Evolutionary conservation across 306 rosid species (phyloP), one percentile per base, ranked within the genome.

Genomic region (Crotalaria pallida): DNA sequence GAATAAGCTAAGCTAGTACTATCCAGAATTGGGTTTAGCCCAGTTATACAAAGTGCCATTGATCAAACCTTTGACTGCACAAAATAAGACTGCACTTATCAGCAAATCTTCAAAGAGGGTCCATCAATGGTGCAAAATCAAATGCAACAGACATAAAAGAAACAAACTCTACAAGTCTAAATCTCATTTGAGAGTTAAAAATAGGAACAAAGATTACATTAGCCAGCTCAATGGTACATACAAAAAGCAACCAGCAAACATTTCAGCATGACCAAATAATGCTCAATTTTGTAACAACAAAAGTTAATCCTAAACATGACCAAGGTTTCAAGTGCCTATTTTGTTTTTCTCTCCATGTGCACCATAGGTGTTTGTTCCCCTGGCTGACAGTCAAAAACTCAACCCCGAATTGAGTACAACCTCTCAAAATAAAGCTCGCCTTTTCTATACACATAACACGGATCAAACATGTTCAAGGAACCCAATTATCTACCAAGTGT

Each of bases 11-110:
- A 78, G 70, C 79, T 71, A 74, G 29, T 68, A 60, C 77, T 64
- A 55, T 91, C 89, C 53, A 67, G 44, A 74, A 82, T 55, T 29
- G 92, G 83, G 69, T 64, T 77, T 40, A 73, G 69, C 64, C 86
- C 89, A 77, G 81, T 61, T 76, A 87, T 80, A 23, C 75, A 69
- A 15, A 84, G 81, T 55, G 85, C 95, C 98, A 94, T 93, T 60
- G 84, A 74, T 77, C 68, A 75, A 45, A 75, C 79, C 83, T 56
- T 76, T 77, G 78, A 72, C 16, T 53, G 44, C 17, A 52, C 10
- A 66, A 50, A 6, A 22, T 36, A 11, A 26, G 12, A 66, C 17
- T 7, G 51, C 18, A 53, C 9, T n/a, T 41, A 58, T 65, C 71
- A 69, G 64, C n/a, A 64, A 69, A 70, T 13, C 68, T 31, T 63